Evolutionary conservation across 192 early-diverging fungal genomes (phyloP), one percentile per base, ranked within the genome.

Genomic region (Glomus cerebriforme): DNA sequence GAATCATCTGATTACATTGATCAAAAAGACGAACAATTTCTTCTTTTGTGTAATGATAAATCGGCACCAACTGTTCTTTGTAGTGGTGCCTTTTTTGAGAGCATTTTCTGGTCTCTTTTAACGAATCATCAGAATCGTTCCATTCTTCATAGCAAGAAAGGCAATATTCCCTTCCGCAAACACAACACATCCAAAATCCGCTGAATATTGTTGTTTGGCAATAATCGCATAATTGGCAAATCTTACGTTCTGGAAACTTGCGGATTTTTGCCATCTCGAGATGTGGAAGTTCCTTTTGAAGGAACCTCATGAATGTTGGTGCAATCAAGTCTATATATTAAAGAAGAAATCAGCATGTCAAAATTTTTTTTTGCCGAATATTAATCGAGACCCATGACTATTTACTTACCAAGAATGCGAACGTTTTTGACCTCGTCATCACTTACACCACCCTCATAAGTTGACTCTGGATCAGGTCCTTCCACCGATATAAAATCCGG

Each of bases 151-250:
- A 49, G 19, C 69, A 71, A 15, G 22, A 43, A 35, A 71, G 26
- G 27, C 69, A 71, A 29, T 26, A 24, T 71, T 71, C 69, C 15
- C 24, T 43, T 19, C 69, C 69, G n/a, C 69, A 71, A 43, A 71
- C 69, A 47, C 37, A 47, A 22, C 69, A 71, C 43, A 71, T 71
- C 69, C 69, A 71, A 71, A 29, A 71, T 45, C 69, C 69, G 6
- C 69, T 71, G n/a, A 71, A 71, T 27, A 71, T 71, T 47, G 69
- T 71, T 29, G 22, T 43, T 29, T 71, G 31, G 15, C 69, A 71
- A 27, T 4, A 15, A 27, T 71, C 69, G 29, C 69, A 71, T 27
- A 71, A 71, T 71, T 71, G 69, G 29, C 37, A 29, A 12, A 71
- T 71, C 0, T 71, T 34, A 3, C 24, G 22, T 1, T 29, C 12